A percentile compares a stretch with the other conserved stretches of the same genome.
These are phyloP conservation scores for Xeromyces bisporus DNA, from an alignment of 495 filamentous ascomycete genomes.

Conservation along the genomic window DNA sequence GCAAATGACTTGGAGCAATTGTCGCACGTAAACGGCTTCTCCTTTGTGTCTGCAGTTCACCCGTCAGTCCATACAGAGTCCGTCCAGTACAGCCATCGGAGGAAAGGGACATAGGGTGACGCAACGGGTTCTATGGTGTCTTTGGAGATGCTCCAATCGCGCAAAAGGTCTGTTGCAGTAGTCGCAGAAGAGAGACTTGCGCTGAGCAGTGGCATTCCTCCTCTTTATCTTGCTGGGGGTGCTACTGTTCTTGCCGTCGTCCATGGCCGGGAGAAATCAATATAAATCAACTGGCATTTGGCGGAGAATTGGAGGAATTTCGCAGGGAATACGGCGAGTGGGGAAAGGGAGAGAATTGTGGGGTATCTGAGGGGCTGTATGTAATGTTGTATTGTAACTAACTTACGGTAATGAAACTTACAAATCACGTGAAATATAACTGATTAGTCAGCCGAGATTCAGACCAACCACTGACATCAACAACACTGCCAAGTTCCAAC, in stretches of 20 bases:
- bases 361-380: too few species aligned
- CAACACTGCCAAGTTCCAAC: too few species aligned
- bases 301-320: slow-evolving; percentile 12
- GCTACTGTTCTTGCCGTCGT: slow-evolving; percentile 27
- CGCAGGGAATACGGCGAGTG: slow-evolving; percentile 11
- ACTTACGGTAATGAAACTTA: too few species aligned
- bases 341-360: slow-evolving; percentile 24
- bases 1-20: slow-evolving; percentile 35
- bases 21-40: slow-evolving; percentile 39
- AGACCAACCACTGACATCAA: too few species aligned
- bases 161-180: slow-evolving; percentile 35
- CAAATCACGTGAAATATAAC: too few species aligned
- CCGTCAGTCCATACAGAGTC: slow-evolving; percentile 12
- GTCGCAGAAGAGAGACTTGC: slow-evolving; percentile 32
- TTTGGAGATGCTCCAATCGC: slow-evolving; percentile 35
- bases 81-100: slow-evolving; percentile 1
- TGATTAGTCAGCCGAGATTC: too few species aligned
- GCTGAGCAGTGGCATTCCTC: slow-evolving; percentile 22
- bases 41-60: slow-evolving; percentile 29
- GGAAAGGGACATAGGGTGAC: slow-evolving; percentile 17
- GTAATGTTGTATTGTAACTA: too few species aligned
- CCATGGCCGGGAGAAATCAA: slow-evolving; percentile 19
- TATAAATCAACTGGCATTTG: slow-evolving; percentile 6
- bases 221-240: slow-evolving; percentile 26
- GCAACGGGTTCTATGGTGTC: slow-evolving; percentile 39